A percentile compares a stretch with the other conserved stretches of the same genome.
These are phyloP conservation scores for Suhomyces faveliae DNA, from an alignment of 805 yeast species.

Conservation along the genomic window DNA sequence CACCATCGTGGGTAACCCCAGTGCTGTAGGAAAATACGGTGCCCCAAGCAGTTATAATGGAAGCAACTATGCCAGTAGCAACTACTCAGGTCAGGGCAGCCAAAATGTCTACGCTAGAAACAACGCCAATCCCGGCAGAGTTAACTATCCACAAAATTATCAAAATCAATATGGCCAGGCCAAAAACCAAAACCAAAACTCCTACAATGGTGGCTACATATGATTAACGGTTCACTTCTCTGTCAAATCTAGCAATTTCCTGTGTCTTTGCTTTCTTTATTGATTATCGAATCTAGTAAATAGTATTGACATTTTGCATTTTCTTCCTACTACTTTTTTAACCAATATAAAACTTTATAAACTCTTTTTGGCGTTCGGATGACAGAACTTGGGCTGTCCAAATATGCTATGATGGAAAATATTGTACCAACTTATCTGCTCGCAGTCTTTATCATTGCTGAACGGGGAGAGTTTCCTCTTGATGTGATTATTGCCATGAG, in stretches of 20 bases:
- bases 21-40: conserved; percentile 24
- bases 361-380: neutral
- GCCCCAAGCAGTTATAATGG: conserved; percentile 5
- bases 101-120: neutral
- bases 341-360: neutral
- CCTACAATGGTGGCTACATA: conserved; percentile 6
- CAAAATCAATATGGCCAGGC: neutral
- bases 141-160: neutral
- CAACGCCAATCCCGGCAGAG: neutral
- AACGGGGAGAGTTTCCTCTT: conserved; percentile 5
- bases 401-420: conserved; percentile 50
- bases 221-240: conserved; percentile 1
- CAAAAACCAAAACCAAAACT: neutral
- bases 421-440: conserved; percentile 51
- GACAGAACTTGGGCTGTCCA: conserved; percentile 44
- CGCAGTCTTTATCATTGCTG: conserved; percentile 34
- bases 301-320: conserved; percentile 1
- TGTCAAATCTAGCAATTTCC: neutral
- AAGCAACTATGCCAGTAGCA: too few relatives aligned
- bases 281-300: neutral
- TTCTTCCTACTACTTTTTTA: neutral
- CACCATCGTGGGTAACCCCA: conserved; percentile 43
- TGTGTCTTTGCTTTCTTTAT: neutral
- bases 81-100: neutral
- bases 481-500: neutral